A percentile compares a stretch with the other conserved stretches of the same genome.
These are phyloP conservation scores for Dactylellina cionopaga DNA, from an alignment of 2,329 filamentous ascomycete genomes.

Conservation along the genomic window DNA sequence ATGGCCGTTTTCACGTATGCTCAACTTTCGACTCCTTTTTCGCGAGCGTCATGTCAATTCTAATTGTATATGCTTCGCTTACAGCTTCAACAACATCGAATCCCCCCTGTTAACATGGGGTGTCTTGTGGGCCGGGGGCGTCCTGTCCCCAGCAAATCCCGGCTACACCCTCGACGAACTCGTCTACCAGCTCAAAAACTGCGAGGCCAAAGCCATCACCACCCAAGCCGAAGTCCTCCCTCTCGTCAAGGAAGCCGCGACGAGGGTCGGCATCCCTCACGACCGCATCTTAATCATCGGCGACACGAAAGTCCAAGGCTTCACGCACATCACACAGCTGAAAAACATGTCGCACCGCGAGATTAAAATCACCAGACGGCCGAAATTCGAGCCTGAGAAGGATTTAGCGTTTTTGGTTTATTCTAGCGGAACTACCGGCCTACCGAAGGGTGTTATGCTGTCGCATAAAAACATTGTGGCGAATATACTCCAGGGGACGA, in stretches of 20 bases:
- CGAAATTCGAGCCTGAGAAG: slow-evolving; percentile 72
- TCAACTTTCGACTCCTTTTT: background rate
- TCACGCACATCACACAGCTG: slow-evolving; percentile 72
- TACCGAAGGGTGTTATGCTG: slow-evolving; percentile 91
- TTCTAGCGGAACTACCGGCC: slow-evolving; percentile 86
- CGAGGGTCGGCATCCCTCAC: slow-evolving; percentile 74
- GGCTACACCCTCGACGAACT: slow-evolving; percentile 80
- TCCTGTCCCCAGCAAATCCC: slow-evolving; percentile 86
- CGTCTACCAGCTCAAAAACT: slow-evolving; percentile 83
- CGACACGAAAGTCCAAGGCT: slow-evolving; percentile 65
- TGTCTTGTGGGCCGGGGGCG: slow-evolving; percentile 81
- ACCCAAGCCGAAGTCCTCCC: slow-evolving; percentile 76
- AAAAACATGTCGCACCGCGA: slow-evolving; percentile 70
- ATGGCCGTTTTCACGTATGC: slow-evolving; percentile 75
- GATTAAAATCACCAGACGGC: slow-evolving; percentile 67
- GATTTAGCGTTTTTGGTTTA: slow-evolving; percentile 89
- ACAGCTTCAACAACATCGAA: slow-evolving; percentile 80
- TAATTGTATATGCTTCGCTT: background rate
- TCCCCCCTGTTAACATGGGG: slow-evolving; percentile 81
- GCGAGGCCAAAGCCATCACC: slow-evolving; percentile 76
- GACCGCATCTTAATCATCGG: slow-evolving; percentile 81
- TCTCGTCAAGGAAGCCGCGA: slow-evolving; percentile 74
- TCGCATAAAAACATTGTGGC: slow-evolving; percentile 83
- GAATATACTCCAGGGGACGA: slow-evolving; percentile 67
- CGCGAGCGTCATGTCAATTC: background rate